Evolutionary conservation across 75 land plant species (phyloP).

Genomic region (Picea glauca): DNA sequence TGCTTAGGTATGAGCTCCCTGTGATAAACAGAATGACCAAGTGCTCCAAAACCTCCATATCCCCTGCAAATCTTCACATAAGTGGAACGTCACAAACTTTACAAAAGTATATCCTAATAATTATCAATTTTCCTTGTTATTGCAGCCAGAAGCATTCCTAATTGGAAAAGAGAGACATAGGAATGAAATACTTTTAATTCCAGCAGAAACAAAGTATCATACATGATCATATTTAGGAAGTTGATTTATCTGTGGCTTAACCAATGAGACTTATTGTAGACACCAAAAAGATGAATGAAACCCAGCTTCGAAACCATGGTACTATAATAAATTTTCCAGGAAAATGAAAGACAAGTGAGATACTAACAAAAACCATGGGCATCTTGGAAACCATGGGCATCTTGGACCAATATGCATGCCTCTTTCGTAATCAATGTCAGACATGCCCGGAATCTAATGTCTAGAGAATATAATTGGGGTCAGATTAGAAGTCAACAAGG

Average conservation of each 20-base stretch:
- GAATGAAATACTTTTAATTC: not conserved
- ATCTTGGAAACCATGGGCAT: not conserved
- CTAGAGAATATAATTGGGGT: not conserved
- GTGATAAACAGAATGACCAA: slow-evolving; percentile 79
- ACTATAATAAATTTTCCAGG: too few species aligned
- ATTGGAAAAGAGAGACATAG: not conserved
- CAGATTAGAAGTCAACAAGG: not conserved
- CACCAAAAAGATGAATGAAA: not conserved
- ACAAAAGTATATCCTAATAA: not conserved
- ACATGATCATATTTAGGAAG: not conserved
- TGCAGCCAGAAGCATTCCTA: not conserved
- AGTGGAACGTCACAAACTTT: not conserved
- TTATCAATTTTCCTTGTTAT: not conserved
- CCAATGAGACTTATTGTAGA: not conserved
- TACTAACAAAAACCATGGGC: not conserved
- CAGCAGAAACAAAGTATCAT: not conserved
- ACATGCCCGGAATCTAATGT: not conserved
- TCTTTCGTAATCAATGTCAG: not conserved
- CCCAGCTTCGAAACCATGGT: not conserved
- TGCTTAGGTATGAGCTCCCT: slow-evolving; percentile 72
- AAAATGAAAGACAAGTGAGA: not conserved
- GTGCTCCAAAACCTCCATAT: slow-evolving; percentile 97
- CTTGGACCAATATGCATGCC: not conserved
- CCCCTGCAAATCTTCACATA: slow-evolving; percentile 81
- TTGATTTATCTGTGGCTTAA: not conserved